Conservation (phyloP, 2,329 filamentous ascomycete species). For the Paecilomyces dactylethromorphus region DNA sequence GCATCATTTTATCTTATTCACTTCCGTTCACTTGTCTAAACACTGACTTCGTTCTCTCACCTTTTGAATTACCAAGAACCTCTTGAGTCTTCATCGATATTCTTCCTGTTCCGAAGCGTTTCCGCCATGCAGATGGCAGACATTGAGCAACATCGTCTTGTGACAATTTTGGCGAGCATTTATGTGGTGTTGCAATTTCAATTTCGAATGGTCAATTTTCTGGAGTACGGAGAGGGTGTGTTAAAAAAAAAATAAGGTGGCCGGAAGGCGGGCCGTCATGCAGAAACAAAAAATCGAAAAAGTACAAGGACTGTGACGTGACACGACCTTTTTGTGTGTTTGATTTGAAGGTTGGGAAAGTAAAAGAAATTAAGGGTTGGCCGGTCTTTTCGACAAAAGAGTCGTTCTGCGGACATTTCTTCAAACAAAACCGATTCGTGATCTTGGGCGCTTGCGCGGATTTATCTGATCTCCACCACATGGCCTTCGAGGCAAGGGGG, state of each 20-base stretch:
- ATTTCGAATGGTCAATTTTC: not conserved
- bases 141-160: not conserved
- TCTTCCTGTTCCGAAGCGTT: not conserved
- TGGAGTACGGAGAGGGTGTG: not conserved
- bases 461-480: not conserved
- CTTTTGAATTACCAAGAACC: not conserved
- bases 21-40: not conserved
- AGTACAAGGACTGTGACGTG: not conserved
- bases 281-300: not conserved
- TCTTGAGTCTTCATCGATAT: not conserved
- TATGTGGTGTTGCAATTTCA: not conserved
- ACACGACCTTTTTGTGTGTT: conserved; percentile 1
- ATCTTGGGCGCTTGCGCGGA: not conserved
- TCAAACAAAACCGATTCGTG: not conserved
- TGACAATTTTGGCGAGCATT: not conserved
- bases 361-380: not conserved
- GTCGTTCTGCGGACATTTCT: not conserved
- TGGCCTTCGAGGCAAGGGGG: not conserved
- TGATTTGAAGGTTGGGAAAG: not conserved
- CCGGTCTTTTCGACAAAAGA: not conserved
- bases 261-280: not conserved
- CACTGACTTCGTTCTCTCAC: not conserved
- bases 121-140: not conserved
- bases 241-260: not conserved
- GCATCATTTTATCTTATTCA: not conserved